Evolutionary conservation across 345 rosid species (phyloP).

Genomic region (Citrus glauca): DNA sequence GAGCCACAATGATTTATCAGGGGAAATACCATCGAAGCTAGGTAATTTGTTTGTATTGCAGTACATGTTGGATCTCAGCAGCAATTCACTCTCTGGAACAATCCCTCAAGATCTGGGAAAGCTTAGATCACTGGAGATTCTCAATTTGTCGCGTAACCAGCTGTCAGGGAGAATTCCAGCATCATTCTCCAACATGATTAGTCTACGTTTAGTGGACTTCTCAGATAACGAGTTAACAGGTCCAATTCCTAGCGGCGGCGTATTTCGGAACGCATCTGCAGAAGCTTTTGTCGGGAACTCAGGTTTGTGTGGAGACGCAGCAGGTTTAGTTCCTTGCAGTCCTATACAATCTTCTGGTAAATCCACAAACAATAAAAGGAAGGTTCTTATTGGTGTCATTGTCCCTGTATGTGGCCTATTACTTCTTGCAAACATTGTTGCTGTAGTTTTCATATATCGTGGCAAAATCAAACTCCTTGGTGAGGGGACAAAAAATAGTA

Average conservation of each 20-base stretch:
- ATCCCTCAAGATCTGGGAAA: slow-evolving; percentile 43
- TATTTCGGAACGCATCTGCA: slow-evolving; percentile 39
- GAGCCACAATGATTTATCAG: slow-evolving; percentile 54
- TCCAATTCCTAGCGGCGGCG: slow-evolving; percentile 34
- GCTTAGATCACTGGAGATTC: slow-evolving; percentile 40
- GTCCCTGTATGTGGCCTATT: slow-evolving; percentile 34
- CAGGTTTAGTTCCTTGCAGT: slow-evolving; percentile 40
- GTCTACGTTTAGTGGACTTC: slow-evolving; percentile 47
- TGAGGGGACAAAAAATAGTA: slow-evolving; percentile 26
- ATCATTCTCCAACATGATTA: slow-evolving; percentile 40
- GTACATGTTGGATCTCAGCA: slow-evolving; percentile 53
- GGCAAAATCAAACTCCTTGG: slow-evolving; percentile 14
- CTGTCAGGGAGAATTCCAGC: slow-evolving; percentile 52
- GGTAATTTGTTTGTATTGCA: slow-evolving; percentile 40
- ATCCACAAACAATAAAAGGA: slow-evolving; percentile 21
- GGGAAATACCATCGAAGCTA: slow-evolving; percentile 41
- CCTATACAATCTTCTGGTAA: not conserved
- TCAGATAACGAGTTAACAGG: slow-evolving; percentile 56
- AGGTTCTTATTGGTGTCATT: slow-evolving; percentile 32
- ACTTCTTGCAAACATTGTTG: slow-evolving; percentile 14
- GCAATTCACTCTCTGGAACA: slow-evolving; percentile 55
- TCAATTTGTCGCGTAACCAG: slow-evolving; percentile 51
- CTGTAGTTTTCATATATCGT: slow-evolving; percentile 8
- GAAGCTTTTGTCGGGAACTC: slow-evolving; percentile 43
- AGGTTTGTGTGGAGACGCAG: slow-evolving; percentile 53